These are phyloP conservation scores for Saprolegnia parasitica DNA, from an alignment of 352 stramenopile genomes.

Conservation along the genomic window DNA sequence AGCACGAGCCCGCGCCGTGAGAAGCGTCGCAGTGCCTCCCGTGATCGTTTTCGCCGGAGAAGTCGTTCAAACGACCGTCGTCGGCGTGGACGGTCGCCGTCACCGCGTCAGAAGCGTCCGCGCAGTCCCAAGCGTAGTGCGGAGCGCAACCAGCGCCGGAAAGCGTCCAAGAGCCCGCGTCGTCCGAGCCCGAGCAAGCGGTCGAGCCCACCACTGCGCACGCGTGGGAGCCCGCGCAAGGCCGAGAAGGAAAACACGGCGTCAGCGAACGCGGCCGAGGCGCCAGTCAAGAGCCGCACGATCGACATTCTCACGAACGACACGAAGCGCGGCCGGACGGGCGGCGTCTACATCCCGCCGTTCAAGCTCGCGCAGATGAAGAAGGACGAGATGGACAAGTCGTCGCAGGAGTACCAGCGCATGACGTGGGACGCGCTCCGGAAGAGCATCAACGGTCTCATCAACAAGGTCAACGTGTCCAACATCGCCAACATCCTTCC, in stretches of 20 bases:
- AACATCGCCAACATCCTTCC: constrained; percentile 96
- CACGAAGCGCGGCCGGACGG: constrained; percentile 55
- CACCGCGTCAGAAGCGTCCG: background rate
- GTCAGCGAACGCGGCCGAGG: background rate
- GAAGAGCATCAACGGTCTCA: constrained; percentile 97
- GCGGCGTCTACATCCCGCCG: constrained; percentile 89
- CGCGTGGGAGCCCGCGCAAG: background rate
- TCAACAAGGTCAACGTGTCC: constrained; percentile 94
- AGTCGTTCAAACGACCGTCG: background rate
- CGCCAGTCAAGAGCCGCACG: constrained; percentile 30
- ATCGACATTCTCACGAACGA: constrained; percentile 41
- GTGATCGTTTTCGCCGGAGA: background rate
- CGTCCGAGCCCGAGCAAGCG: background rate
- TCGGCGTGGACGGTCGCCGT: background rate
- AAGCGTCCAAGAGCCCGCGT: background rate
- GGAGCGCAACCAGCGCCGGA: background rate
- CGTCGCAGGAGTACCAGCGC: constrained; percentile 80
- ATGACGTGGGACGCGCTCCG: constrained; percentile 94
- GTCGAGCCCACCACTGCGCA: background rate
- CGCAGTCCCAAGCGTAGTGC: background rate
- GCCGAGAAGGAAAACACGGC: constrained; percentile 21
- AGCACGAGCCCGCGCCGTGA: background rate
- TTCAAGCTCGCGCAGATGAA: constrained; percentile 87
- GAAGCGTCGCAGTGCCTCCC: background rate
- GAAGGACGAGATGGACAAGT: constrained; percentile 48